A percentile compares a stretch with the other conserved stretches of the same genome.
phyloP scores from a whole-genome alignment of 257 asterid genomes.

The Oldenlandia corymbosa region DNA sequence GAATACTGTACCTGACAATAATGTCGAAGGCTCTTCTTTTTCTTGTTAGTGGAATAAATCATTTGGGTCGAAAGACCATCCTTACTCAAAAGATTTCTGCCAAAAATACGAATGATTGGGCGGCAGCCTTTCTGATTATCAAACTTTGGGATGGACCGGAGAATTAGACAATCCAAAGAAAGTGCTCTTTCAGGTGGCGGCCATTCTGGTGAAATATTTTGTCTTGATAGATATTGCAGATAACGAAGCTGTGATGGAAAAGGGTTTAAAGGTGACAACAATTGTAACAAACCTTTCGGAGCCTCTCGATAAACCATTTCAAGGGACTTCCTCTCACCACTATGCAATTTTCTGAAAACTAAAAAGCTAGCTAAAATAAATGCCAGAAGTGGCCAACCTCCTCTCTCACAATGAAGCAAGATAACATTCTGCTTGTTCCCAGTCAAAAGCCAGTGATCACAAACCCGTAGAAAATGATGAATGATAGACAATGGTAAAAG shows the following conservation, averaged over 20 bases:
- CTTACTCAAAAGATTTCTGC: constrained; percentile 86
- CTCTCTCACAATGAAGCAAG: constrained; percentile 93
- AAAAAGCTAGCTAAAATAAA: constrained; percentile 82
- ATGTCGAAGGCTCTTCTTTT: constrained; percentile 76
- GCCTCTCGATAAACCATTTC: constrained; percentile 94
- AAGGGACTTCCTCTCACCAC: constrained; percentile 74
- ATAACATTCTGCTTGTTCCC: constrained; percentile 74
- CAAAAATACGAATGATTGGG: constrained; percentile 82
- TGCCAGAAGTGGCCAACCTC: constrained; percentile 88
- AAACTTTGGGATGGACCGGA: constrained; percentile 78
- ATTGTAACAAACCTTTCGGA: constrained; percentile 82
- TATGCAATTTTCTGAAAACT: constrained; percentile 76
- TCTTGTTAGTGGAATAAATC: constrained; percentile 84
- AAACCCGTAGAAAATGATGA: constrained; percentile 82
- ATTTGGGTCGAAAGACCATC: constrained; percentile 93
- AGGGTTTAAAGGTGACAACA: constrained; percentile 85
- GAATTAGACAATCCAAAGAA: constrained; percentile 90
- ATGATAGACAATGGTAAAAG: constrained; percentile 76
- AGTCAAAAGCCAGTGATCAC: constrained; percentile 89
- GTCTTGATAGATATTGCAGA: constrained; percentile 82
- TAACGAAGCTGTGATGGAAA: constrained; percentile 96
- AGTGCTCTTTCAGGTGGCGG: constrained; percentile 95
- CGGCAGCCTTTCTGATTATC: constrained; percentile 92
- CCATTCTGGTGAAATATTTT: constrained; percentile 86
- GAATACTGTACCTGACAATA: constrained; percentile 82